Base-by-base conservation (phyloP, 768 basidiomycete species). In the Harrya chromipes region DNA sequence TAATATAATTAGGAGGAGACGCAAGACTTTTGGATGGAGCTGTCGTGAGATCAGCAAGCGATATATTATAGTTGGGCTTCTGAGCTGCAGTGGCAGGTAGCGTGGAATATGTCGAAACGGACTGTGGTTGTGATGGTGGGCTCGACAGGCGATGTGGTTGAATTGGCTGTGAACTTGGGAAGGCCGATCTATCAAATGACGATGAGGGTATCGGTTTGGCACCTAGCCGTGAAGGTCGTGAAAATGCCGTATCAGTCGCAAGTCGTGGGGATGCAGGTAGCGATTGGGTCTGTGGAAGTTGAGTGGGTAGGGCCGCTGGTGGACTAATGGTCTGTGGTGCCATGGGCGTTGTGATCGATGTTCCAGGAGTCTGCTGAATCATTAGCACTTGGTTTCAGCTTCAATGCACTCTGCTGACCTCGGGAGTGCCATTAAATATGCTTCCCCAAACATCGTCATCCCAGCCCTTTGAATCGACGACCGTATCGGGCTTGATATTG, bases 391-490 rank as follows among this genome's bases (percentile, higher is more conserved):
- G 3, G 19, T 20, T 48, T 33, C 13, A 1, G 8, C 40, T 19
- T 16, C 20, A 17, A 20, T 37, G 1, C 10, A 9, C 12, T 34
- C 35, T 23, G n/a, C 52, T 52, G 13, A 66, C 68, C 61, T 68
- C 66, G 2, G 54, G 50, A 21, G 74, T 66, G 41, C 68, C 70
- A 42, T 73, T 77, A 46, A 91, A 78, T 41, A 92, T 88, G 50
- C 80, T 86, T 6, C 85, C 87, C 91, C 91, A 93, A 2, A 87
- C 81, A 53, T 91, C 87, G 48, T 91, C 88, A 54, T 88, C 89
- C 88, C 86, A 90, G 36, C 76, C 71, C 29, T 70, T 68, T 12
- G 70, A 64, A 31, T 78, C 70, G 58, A 54, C 63, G 46, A 62
- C 60, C 2, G 46, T 72, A 47, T 80, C 76, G 3, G 78, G 65